Conservation (phyloP, 2,329 filamentous ascomycete genomes). For the Xylariaceae sp. region DNA sequence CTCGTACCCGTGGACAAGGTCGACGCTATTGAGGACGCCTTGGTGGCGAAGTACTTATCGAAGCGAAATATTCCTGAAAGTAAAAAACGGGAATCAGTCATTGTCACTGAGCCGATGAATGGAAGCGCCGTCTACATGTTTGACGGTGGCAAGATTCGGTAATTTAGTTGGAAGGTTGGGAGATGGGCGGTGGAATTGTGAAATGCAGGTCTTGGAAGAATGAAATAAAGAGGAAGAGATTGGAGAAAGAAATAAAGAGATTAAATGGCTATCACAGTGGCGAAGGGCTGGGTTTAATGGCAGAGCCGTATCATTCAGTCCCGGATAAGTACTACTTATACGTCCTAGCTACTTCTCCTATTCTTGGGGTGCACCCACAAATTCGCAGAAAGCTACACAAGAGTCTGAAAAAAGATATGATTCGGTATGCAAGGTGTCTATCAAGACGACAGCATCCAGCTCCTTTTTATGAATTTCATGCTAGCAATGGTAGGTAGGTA, state of each 20-base stretch:
- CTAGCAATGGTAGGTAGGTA: too few relatives aligned
- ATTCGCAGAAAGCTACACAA: neutral
- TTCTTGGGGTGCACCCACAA: neutral
- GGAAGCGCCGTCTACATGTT: slow-evolving; percentile 54
- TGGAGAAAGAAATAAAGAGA: too few relatives aligned
- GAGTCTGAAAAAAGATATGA: too few relatives aligned
- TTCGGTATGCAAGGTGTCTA: too few relatives aligned
- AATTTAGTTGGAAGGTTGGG: neutral
- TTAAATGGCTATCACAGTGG: too few relatives aligned
- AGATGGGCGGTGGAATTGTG: neutral
- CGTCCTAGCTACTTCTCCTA: neutral
- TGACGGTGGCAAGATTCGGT: slow-evolving; percentile 30
- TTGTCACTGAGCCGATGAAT: slow-evolving; percentile 81
- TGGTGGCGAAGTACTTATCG: slow-evolving; percentile 77
- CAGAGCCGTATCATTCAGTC: too few relatives aligned
- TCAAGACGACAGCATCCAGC: too few relatives aligned
- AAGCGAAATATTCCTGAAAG: slow-evolving; percentile 61
- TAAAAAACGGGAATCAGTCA: slow-evolving; percentile 71
- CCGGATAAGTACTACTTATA: too few relatives aligned
- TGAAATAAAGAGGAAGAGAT: too few relatives aligned
- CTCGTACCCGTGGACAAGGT: slow-evolving; percentile 81
- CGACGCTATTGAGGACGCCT: slow-evolving; percentile 67
- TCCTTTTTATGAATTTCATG: too few relatives aligned
- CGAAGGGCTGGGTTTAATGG: too few relatives aligned
- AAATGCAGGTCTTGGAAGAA: neutral